Conservation (phyloP, 305 asterid species). For the Coffea humblotiana region DNA sequence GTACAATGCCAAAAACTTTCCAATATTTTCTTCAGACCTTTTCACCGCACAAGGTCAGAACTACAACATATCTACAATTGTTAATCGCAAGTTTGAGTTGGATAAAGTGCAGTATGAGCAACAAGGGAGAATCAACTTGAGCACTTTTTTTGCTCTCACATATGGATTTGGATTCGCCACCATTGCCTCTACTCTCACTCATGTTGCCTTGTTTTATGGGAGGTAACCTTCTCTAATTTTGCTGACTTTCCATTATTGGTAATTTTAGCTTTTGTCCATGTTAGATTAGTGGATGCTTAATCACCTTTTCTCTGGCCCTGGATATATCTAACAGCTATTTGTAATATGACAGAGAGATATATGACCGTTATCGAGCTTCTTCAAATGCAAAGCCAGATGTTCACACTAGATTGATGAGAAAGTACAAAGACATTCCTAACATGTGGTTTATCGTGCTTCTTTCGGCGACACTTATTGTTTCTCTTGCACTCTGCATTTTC, state of each 20-base stretch:
- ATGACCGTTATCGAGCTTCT: constrained; percentile 62
- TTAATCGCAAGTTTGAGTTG: constrained; percentile 45
- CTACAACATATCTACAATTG: constrained; percentile 53
- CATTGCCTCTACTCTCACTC: constrained; percentile 65
- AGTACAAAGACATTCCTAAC: constrained; percentile 77
- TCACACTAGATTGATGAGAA: constrained; percentile 80
- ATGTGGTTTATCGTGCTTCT: constrained; percentile 82
- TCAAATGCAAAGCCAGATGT: constrained; percentile 68
- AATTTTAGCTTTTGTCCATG: too few relatives aligned
- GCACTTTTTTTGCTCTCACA: constrained; percentile 58
- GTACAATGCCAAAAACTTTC: constrained; percentile 35
- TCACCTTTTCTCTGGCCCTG: background rate
- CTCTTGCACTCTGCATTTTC: constrained; percentile 66
- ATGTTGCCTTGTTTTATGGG: constrained; percentile 74
- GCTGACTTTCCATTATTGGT: constrained; percentile 5
- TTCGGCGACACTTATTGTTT: constrained; percentile 55
- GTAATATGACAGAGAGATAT: constrained; percentile 59
- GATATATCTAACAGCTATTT: background rate
- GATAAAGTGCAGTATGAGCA: constrained; percentile 42
- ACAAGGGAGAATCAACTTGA: constrained; percentile 66
- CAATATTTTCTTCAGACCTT: constrained; percentile 49
- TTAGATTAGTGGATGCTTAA: too few relatives aligned
- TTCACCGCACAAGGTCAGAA: constrained; percentile 53
- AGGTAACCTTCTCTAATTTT: constrained; percentile 36
- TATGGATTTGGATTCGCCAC: constrained; percentile 89